A percentile compares a stretch with the other conserved stretches of the same genome.
phyloP scores from a whole-genome alignment of 805 yeast species.

The Vanderwaltozyma polyspora region DNA sequence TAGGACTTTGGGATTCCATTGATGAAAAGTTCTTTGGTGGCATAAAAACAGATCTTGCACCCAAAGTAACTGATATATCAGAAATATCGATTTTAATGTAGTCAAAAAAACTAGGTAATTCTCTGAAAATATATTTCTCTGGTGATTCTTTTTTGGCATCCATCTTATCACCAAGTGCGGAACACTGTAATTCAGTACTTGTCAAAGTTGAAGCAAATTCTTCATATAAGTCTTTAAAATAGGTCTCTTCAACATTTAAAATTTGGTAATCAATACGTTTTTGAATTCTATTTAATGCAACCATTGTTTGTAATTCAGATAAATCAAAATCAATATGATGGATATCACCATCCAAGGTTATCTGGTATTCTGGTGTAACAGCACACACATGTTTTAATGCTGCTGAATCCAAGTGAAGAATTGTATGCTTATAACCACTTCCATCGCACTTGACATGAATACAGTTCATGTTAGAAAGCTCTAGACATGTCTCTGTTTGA shows the following conservation, averaged over 20 bases:
- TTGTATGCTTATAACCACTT: constrained; percentile 8
- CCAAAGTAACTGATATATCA: constrained; percentile 23
- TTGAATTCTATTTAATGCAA: constrained; percentile 15
- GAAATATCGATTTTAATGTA: constrained; percentile 16
- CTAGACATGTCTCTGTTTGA: constrained; percentile 12
- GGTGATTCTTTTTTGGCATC: constrained; percentile 5
- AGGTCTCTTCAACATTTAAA: constrained; percentile 18
- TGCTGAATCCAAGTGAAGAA: constrained; percentile 15
- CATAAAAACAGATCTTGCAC: constrained; percentile 35
- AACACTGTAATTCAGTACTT: constrained; percentile 12
- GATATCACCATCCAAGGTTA: constrained; percentile 12
- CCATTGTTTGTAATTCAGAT: constrained; percentile 23
- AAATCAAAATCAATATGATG: constrained; percentile 18
- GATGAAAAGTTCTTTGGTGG: constrained; percentile 30
- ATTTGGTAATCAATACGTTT: constrained; percentile 20
- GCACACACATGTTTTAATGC: constrained; percentile 10
- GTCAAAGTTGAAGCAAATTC: constrained; percentile 17
- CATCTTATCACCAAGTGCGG: constrained; percentile 5
- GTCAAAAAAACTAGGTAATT: constrained; percentile 29
- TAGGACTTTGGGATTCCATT: constrained; percentile 26
- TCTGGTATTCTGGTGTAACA: constrained; percentile 12
- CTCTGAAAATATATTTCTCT: constrained; percentile 14
- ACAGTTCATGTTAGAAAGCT: constrained; percentile 13
- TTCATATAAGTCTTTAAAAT: constrained; percentile 20
- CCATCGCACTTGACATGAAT: constrained; percentile 13